A percentile compares a stretch with the other conserved stretches of the same genome.
These are phyloP conservation scores for Mimosa bimucronata DNA, from an alignment of 306 rosid species.

Conservation along the genomic window DNA sequence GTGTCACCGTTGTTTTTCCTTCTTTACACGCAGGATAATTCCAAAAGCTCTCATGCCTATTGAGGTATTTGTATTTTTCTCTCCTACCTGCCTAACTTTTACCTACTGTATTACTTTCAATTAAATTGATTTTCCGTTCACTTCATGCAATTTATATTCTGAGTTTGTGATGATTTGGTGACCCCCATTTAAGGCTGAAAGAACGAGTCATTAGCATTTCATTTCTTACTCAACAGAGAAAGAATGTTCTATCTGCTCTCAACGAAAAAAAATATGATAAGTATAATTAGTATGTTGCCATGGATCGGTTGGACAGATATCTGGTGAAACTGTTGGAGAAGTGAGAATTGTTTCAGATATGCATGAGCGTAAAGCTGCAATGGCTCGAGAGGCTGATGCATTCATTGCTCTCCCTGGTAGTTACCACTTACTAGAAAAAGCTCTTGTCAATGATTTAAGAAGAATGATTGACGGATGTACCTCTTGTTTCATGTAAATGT, in stretches of 20 bases:
- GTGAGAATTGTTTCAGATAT: conserved; percentile 88
- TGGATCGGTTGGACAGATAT: conserved; percentile 66
- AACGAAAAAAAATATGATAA: conserved; percentile 15
- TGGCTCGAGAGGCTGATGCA: conserved; percentile 95
- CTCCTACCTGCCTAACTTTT: conserved; percentile 22
- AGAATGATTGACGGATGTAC: conserved; percentile 16
- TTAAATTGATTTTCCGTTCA: conserved; percentile 13
- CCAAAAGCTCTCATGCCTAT: conserved; percentile 91
- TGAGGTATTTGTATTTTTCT: conserved; percentile 61
- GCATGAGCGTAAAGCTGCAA: conserved; percentile 95
- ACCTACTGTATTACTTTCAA: conserved; percentile 14
- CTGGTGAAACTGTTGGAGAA: conserved; percentile 91
- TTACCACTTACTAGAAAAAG: conserved; percentile 33
- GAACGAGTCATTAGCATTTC: conserved; percentile 14
- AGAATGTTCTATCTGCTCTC: conserved; percentile 27
- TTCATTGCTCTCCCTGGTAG: conserved; percentile 96
- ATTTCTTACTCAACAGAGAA: too few species aligned
- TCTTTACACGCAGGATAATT: conserved; percentile 70
- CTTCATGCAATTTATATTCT: conserved; percentile 4
- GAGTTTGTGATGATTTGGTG: conserved; percentile 17
- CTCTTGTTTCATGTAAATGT: conserved; percentile 29
- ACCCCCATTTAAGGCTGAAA: conserved; percentile 18
- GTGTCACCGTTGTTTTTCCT: conserved; percentile 22
- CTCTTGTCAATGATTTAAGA: conserved; percentile 17
- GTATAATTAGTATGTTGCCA: conserved; percentile 22